These are phyloP conservation scores for Aegilops umbellulata DNA, from an alignment of 176 grass and related monocot species.

Conservation along the genomic window DNA sequence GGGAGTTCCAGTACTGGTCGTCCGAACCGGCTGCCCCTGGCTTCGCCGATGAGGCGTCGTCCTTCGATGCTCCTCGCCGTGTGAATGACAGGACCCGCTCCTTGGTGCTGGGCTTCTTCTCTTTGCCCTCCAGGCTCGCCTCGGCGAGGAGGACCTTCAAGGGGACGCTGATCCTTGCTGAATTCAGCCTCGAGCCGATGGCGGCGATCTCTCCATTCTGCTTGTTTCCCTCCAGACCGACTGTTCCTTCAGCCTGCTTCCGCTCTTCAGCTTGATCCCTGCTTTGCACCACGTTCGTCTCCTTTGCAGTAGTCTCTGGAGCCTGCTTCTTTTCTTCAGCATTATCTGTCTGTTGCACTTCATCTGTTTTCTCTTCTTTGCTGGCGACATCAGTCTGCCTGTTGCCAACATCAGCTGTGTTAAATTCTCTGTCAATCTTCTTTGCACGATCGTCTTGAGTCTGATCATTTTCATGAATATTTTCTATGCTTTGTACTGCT, in stretches of 20 bases:
- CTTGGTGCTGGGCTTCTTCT: slow-evolving; percentile 37
- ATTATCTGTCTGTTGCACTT: neutral
- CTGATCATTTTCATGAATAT: slow-evolving; percentile 22
- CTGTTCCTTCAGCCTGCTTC: neutral
- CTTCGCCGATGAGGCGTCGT: slow-evolving; percentile 1
- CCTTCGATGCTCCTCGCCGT: slow-evolving; percentile 14
- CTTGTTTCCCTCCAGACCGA: slow-evolving; percentile 26
- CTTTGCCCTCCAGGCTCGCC: slow-evolving; percentile 52
- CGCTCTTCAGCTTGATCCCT: neutral
- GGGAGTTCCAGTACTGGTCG: slow-evolving; percentile 46
- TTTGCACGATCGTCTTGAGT: slow-evolving; percentile 3
- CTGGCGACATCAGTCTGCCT: neutral
- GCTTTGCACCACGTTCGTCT: neutral
- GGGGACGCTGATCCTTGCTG: slow-evolving; percentile 37
- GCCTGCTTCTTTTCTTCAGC: slow-evolving; percentile 2
- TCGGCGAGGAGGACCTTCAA: slow-evolving; percentile 63
- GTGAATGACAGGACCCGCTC: slow-evolving; percentile 31
- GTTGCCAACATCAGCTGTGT: neutral
- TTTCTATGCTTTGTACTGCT: neutral
- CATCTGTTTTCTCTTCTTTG: neutral
- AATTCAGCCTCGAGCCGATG: slow-evolving; percentile 5
- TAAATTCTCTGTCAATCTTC: neutral
- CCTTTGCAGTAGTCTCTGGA: neutral
- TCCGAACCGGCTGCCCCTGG: neutral
- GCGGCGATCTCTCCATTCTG: slow-evolving; percentile 24